Evolutionary conservation across 2,329 filamentous ascomycete species (phyloP), one percentile per base, ranked within the genome.

Genomic region (Colletotrichum sp.): DNA sequence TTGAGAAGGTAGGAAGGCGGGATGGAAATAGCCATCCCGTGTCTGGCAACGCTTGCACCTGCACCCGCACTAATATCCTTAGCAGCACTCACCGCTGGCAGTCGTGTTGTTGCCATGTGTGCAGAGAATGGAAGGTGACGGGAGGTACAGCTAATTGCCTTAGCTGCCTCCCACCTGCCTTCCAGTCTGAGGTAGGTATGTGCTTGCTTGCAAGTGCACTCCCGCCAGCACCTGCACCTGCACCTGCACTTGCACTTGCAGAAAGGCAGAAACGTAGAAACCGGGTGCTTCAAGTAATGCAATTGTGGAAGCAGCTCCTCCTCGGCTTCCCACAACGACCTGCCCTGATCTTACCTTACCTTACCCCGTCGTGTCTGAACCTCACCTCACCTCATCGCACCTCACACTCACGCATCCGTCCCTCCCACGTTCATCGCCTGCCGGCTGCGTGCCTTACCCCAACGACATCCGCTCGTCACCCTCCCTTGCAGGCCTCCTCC

Each of bases 251-350:
- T 30, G 22, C 48, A 59, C 22, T 30, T 28, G 34, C 26, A 30
- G 18, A 36, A 57, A 36, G 16, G 24, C 24, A 30, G 55, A 39
- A 60, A 28, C 48, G 34, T 34, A 71, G 60, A 65, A 65, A 57
- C n/a, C 28, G 44, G 39, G 39, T 65, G 34, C 48, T 57, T 71
- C 68, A 64, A n/a, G 60, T 71, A 28, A 71, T 71, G 68, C 68
- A 65, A 57, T 65, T 71, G 59, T 71, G 68, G 59, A 65, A 71
- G 68, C 24, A 32, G 24, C 68, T 55, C 59, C 68, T 71, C 59
- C 60, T 71, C 59, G 64, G 36, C 64, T 71, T 71, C 68, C 68
- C 60, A 65, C 68, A 13, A 34, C 18, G 32, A 24, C 28, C n/a
- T 68, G 44, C 26, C 48, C n/a, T 57, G 44, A 66, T 26, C 63